Base-by-base conservation (phyloP, 2,329 filamentous ascomycete genomes). In the Hypoxylon sp. region DNA sequence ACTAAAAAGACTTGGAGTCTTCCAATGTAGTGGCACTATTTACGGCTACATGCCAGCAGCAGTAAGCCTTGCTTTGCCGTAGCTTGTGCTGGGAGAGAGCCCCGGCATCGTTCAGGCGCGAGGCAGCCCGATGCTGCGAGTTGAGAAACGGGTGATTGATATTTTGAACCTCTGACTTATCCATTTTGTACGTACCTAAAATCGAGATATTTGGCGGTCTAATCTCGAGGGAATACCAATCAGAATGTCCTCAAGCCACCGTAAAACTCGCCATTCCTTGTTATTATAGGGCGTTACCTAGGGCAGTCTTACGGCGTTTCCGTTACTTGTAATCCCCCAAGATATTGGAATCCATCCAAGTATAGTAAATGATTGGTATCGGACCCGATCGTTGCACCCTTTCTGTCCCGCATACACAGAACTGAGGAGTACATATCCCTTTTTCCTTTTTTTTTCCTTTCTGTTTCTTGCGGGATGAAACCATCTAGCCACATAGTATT, bases 11-110 rank as follows among this genome's bases (percentile, higher is more conserved):
- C n/a, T 57, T 54, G 52, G 37, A 45, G 52, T 53, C 53, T n/a
- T n/a, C n/a, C n/a, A n/a, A n/a, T n/a, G n/a, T 53, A 57, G 60
- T 57, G 47, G 60, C 46, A 63, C 52, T n/a, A 45, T 47, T 57
- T 62, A 52, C 46, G 46, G 23, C 29, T 46, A 29, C 32, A 47
- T 56, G 23, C 53, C 53, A 56, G 32, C 29, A 27, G 25, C 51
- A 39, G 12, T 43, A 47, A 12, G 32, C 19, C 27, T 23, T 55
- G 30, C 27, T 55, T 62, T 23, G 27, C 53, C 32, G 34, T 47
- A 16, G 34, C 37, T 39, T 54, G 25, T 27, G 51, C 54, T 14
- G 27, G 32, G 11, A 3, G 25, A 59, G 27, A 53, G 50, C 43
- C 27, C 41, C 48, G 25, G 37, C 14, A 34, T 56, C 34, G 34